phyloP scores from a whole-genome alignment of 768 basidiomycete species.

The Mycena floridula region DNA sequence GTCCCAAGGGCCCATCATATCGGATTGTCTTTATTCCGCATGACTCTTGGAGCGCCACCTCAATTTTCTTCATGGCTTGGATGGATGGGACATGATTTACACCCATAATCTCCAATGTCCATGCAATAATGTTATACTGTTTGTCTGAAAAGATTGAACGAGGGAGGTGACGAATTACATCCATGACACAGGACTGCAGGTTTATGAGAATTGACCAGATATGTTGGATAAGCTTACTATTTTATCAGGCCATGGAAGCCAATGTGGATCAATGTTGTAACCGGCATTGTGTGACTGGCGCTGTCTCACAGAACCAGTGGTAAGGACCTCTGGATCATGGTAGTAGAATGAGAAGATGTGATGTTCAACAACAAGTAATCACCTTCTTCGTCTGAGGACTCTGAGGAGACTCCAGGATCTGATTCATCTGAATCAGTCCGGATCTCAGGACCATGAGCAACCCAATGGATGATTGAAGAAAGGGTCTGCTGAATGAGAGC shows the following conservation, averaged over 20 bases:
- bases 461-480: too few species aligned
- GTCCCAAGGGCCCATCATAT: constrained; percentile 13
- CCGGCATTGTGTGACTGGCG: too few species aligned
- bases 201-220: background rate
- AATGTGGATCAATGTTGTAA: too few species aligned
- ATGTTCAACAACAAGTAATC: too few species aligned
- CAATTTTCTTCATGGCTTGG: constrained; percentile 5
- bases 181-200: constrained; percentile 4
- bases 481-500: too few species aligned
- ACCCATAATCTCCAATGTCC: background rate
- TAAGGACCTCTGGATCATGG: too few species aligned
- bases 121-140: constrained; percentile 1
- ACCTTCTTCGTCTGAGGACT: too few species aligned
- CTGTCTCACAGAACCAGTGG: too few species aligned
- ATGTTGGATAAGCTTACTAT: background rate
- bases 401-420: too few species aligned
- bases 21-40: constrained; percentile 12
- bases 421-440: too few species aligned
- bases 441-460: too few species aligned
- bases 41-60: constrained; percentile 7
- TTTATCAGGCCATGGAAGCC: background rate
- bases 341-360: too few species aligned
- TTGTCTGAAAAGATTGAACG: constrained; percentile 5
- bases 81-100: constrained; percentile 1
- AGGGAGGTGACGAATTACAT: constrained; percentile 6